These are phyloP conservation scores for Gymnopus androsaceus DNA, from an alignment of 1,284 basidiomycete species.

Conservation along the genomic window DNA sequence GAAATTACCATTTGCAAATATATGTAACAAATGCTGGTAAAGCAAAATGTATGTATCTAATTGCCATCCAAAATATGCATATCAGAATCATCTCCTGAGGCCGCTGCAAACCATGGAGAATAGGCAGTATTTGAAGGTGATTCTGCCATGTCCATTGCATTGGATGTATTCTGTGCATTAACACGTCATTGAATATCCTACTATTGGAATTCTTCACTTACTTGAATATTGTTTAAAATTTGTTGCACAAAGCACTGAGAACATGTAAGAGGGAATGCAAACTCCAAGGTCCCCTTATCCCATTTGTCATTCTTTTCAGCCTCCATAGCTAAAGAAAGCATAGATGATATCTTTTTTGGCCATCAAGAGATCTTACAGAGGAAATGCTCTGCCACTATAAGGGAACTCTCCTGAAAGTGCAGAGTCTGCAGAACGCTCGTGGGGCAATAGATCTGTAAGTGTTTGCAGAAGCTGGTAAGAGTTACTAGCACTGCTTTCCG, in stretches of 20 bases:
- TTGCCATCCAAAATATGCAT: no score
- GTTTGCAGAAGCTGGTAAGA: not conserved
- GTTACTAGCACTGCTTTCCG: not conserved
- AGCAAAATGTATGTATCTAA: no score
- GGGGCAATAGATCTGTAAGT: not conserved
- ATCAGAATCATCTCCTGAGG: no score
- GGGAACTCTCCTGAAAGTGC: not conserved
- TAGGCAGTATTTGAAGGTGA: no score
- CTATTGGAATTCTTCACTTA: not conserved
- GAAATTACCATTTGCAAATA: no score
- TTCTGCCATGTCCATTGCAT: no score
- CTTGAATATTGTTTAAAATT: not conserved
- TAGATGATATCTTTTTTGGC: not conserved
- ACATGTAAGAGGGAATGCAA: not conserved
- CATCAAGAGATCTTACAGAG: not conserved
- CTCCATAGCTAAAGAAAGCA: not conserved
- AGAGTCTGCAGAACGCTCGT: not conserved
- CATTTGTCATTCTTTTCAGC: not conserved
- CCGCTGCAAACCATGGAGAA: no score
- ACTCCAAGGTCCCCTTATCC: no score
- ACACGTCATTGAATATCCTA: no score
- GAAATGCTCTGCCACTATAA: not conserved
- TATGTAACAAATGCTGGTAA: no score
- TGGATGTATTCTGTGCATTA: no score
- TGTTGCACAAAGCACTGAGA: not conserved